Percentiles rank a stretch among this genome's conserved stretches.
Conservation (phyloP, 352 stramenopile species). For the Phytophthora citricola region DNA sequence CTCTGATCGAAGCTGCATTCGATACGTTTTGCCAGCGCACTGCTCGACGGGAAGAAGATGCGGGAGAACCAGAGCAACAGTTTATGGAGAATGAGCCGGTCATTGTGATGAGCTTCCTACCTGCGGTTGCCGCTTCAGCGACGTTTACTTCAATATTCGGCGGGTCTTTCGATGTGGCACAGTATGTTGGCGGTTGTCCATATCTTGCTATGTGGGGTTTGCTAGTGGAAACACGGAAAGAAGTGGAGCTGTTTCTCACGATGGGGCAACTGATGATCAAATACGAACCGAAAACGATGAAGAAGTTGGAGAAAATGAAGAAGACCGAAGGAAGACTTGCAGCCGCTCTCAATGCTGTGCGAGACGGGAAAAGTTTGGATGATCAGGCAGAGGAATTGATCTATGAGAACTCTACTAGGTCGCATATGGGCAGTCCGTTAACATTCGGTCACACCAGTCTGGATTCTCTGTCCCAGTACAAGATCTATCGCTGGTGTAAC, state of each 20-base stretch:
- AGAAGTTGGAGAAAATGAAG: conserved; percentile 83
- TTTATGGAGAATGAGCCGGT: conserved; percentile 41
- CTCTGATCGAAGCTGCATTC: conserved; percentile 46
- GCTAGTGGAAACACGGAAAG: conserved; percentile 79
- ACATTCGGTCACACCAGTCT: conserved; percentile 59
- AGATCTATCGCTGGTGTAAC: conserved; percentile 74
- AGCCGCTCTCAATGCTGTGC: conserved; percentile 43
- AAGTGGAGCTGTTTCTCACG: conserved; percentile 67
- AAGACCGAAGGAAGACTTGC: conserved; percentile 65
- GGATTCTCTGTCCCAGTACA: conserved; percentile 68
- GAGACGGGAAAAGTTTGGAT: conserved; percentile 25
- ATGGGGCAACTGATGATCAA: conserved; percentile 79
- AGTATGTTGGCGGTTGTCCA: conserved; percentile 74
- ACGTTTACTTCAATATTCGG: conserved; percentile 76
- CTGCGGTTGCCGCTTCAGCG: conserved; percentile 43
- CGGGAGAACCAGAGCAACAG: conserved; percentile 38
- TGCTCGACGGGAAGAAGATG: conserved; percentile 39
- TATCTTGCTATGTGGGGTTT: conserved; percentile 72
- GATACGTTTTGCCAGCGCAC: conserved; percentile 44
- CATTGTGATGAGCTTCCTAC: conserved; percentile 74
- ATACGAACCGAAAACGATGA: conserved; percentile 79
- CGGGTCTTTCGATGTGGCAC: conserved; percentile 57
- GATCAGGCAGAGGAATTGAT: conserved; percentile 30
- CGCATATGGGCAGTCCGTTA: conserved; percentile 25
- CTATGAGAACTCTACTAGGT: conserved; percentile 11